phyloP scores from a whole-genome alignment of 768 basidiomycete genomes.

The Tremella yokohamensis region DNA sequence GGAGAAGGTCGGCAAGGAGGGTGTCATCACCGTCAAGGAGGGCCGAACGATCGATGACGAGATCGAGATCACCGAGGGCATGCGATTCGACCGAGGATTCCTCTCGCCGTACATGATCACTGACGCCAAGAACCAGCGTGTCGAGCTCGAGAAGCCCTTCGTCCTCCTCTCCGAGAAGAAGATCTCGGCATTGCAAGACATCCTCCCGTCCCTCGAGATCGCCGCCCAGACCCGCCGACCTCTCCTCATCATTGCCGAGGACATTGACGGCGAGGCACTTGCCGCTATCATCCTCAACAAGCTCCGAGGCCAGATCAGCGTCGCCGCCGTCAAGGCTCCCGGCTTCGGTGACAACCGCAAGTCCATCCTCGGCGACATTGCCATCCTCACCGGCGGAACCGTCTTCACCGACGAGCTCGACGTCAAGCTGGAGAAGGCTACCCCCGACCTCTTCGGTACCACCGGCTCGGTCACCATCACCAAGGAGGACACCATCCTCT shows the following conservation, averaged over 20 bases:
- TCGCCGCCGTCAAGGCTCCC: conserved; percentile 91
- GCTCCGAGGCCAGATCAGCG: conserved; percentile 93
- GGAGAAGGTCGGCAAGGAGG: conserved; percentile 99
- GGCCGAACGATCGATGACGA: conserved; percentile 97
- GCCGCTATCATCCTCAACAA: conserved; percentile 99
- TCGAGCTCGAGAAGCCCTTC: conserved; percentile 94
- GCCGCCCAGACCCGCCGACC: conserved; percentile 71
- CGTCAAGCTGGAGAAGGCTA: conserved; percentile 91
- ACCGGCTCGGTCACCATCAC: conserved; percentile 90
- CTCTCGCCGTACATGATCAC: conserved; percentile 98
- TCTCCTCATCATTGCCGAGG: conserved; percentile 93
- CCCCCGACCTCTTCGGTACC: conserved; percentile 80
- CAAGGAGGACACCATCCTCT: conserved; percentile 94
- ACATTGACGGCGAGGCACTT: conserved; percentile 94
- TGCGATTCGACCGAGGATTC: conserved; percentile 98
- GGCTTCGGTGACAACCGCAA: conserved; percentile 99
- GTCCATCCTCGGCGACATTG: conserved; percentile 91
- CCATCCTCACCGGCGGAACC: conserved; percentile 94
- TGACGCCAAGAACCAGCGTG: conserved; percentile 91
- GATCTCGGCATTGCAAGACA: conserved; percentile 89
- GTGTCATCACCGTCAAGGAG: conserved; percentile 99
- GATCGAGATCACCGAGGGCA: conserved; percentile 98
- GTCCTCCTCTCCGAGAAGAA: conserved; percentile 97
- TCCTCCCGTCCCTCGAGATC: conserved; percentile 74
- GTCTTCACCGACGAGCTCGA: conserved; percentile 97